Percentiles rank a stretch among this genome's conserved stretches.
These are phyloP conservation scores for Salix koriyanagi DNA, from an alignment of 345 rosid species.

Conservation along the genomic window DNA sequence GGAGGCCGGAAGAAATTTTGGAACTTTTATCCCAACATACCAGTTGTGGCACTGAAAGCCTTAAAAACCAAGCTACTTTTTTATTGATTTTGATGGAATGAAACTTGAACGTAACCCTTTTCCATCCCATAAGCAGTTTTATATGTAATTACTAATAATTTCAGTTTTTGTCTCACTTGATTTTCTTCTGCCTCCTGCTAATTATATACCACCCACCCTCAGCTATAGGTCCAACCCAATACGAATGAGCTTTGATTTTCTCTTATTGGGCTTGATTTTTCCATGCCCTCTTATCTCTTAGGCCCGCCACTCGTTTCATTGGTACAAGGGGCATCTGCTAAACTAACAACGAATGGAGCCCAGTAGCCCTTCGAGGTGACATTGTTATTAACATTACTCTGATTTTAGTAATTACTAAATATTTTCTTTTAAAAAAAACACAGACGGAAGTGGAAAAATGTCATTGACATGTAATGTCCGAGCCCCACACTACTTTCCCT, in stretches of 20 bases:
- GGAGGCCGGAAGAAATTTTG: constrained; percentile 14
- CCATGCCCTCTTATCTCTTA: not conserved
- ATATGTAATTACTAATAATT: no score
- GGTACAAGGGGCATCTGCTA: no score
- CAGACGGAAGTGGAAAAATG: not conserved
- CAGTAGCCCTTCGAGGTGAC: not conserved
- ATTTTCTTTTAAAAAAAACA: not conserved
- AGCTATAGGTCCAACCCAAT: no score
- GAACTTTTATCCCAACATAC: constrained; percentile 26
- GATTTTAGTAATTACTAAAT: not conserved
- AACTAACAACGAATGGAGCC: no score
- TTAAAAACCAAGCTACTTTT: not conserved
- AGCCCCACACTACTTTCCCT: not conserved
- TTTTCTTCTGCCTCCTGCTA: no score
- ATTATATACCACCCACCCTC: no score
- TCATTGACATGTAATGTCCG: not conserved
- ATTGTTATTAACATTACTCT: not conserved
- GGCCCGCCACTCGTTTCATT: not conserved
- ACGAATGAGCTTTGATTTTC: not conserved
- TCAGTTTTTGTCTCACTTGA: not conserved
- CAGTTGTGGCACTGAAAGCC: constrained; percentile 18
- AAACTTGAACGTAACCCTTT: not conserved
- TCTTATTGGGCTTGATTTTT: not conserved
- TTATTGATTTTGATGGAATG: not conserved
- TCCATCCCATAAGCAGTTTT: not conserved